phyloP scores from a whole-genome alignment of 345 rosid genomes.

The Leavenworthia alabamica region DNA sequence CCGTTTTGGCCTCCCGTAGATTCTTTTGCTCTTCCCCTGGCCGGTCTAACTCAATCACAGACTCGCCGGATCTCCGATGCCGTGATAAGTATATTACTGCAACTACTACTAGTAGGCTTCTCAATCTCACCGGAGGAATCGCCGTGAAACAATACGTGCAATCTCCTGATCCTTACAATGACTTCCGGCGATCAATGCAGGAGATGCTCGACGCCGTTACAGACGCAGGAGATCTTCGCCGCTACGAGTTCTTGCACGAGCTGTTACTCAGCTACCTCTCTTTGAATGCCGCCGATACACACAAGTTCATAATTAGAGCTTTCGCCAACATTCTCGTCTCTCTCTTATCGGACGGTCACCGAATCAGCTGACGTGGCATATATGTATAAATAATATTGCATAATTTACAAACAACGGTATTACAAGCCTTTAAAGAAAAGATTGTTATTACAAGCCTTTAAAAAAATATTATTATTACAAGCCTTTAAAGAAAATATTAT shows the following conservation, averaged over 20 bases:
- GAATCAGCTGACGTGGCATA: slow-evolving; percentile 25
- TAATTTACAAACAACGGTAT: neutral
- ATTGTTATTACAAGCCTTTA: neutral
- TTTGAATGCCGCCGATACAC: slow-evolving; percentile 58
- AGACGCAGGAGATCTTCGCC: slow-evolving; percentile 32
- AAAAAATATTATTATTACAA: no score
- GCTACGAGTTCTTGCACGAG: slow-evolving; percentile 72
- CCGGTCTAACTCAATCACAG: slow-evolving; percentile 78
- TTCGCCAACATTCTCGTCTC: slow-evolving; percentile 57
- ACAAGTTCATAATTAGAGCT: slow-evolving; percentile 64
- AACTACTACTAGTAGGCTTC: slow-evolving; percentile 7
- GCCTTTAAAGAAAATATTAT: no score
- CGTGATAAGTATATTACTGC: neutral
- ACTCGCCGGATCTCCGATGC: slow-evolving; percentile 33
- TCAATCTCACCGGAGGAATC: slow-evolving; percentile 41
- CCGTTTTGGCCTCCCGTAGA: slow-evolving; percentile 66
- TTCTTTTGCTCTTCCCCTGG: slow-evolving; percentile 95
- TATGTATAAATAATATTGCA: neutral
- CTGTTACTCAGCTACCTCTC: slow-evolving; percentile 66
- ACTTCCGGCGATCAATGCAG: slow-evolving; percentile 70
- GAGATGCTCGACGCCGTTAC: slow-evolving; percentile 86
- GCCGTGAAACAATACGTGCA: slow-evolving; percentile 50
- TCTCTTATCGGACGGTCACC: slow-evolving; percentile 31
- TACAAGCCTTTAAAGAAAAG: no score
- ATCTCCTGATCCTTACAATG: slow-evolving; percentile 73